These are phyloP conservation scores for Ceriops zippeliana DNA, from an alignment of 345 rosid genomes.

Conservation along the genomic window DNA sequence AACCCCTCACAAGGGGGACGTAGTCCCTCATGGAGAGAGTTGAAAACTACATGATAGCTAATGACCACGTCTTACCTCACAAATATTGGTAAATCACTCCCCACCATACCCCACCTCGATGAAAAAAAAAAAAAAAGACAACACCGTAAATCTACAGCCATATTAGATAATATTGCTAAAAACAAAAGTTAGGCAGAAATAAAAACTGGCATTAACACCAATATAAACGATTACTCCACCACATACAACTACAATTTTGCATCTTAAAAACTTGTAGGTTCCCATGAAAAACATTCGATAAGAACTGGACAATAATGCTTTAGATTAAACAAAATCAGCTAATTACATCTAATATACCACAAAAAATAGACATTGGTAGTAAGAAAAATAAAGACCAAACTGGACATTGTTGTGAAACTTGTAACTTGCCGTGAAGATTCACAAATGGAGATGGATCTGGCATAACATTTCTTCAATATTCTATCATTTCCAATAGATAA, in stretches of 20 bases:
- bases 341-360: too few relatives aligned
- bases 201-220: constrained; percentile 5
- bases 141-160: constrained; percentile 23
- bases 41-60: constrained; percentile 57
- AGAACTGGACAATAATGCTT: neutral
- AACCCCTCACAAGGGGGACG: constrained; percentile 30
- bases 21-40: constrained; percentile 20
- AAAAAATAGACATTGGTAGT: too few relatives aligned
- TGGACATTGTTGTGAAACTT: too few relatives aligned
- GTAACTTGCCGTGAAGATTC: too few relatives aligned
- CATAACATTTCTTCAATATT: too few relatives aligned
- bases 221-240: too few relatives aligned
- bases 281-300: neutral
- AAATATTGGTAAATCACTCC: constrained; percentile 38
- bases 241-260: too few relatives aligned
- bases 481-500: too few relatives aligned
- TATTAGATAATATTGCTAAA: neutral
- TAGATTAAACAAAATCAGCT: too few relatives aligned
- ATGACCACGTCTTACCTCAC: constrained; percentile 27
- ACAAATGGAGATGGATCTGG: too few relatives aligned
- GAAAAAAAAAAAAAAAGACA: neutral
- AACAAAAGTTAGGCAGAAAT: constrained; percentile 3
- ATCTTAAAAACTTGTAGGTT: too few relatives aligned
- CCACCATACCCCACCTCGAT: constrained; percentile 35
- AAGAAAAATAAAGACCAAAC: too few relatives aligned